Percentiles rank a stretch among this genome's conserved stretches.
Evolutionary conservation across 352 stramenopile species (phyloP).

Genomic region (Globisporangium paddicum): DNA sequence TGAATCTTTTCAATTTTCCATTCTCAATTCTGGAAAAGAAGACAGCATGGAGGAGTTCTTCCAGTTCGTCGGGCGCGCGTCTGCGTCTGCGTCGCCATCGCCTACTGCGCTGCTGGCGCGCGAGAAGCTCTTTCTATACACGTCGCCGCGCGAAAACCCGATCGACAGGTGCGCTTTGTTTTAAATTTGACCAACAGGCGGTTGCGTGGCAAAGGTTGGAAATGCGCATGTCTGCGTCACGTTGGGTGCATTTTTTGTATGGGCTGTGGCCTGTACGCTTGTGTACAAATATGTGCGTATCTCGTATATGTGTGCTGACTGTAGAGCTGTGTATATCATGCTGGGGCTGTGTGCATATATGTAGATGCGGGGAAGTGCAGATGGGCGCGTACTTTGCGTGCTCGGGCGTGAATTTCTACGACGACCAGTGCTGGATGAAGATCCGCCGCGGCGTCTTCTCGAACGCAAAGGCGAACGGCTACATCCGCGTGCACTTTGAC

Average conservation of each 20-base stretch:
- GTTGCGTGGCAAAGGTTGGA: background rate
- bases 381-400: conserved; percentile 68
- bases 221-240: background rate
- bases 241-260: background rate
- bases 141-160: conserved; percentile 46
- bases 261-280: background rate
- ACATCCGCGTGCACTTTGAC: conserved; percentile 61
- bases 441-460: conserved; percentile 75
- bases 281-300: background rate
- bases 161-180: conserved; percentile 39
- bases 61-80: conserved; percentile 50
- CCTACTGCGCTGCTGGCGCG: conserved; percentile 20
- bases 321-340: background rate
- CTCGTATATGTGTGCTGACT: background rate
- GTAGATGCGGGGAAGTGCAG: conserved; percentile 46
- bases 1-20: too few relatives aligned
- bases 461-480: conserved; percentile 62
- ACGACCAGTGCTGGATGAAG: conserved; percentile 69
- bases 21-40: too few relatives aligned
- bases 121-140: conserved; percentile 61
- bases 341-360: background rate
- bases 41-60: conserved; percentile 63
- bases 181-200: background rate
- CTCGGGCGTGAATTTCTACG: conserved; percentile 42
- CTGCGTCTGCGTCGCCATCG: conserved; percentile 13